Conservation (phyloP, 2,329 filamentous ascomycete genomes). For the Calonectria pseudoturangicola region DNA sequence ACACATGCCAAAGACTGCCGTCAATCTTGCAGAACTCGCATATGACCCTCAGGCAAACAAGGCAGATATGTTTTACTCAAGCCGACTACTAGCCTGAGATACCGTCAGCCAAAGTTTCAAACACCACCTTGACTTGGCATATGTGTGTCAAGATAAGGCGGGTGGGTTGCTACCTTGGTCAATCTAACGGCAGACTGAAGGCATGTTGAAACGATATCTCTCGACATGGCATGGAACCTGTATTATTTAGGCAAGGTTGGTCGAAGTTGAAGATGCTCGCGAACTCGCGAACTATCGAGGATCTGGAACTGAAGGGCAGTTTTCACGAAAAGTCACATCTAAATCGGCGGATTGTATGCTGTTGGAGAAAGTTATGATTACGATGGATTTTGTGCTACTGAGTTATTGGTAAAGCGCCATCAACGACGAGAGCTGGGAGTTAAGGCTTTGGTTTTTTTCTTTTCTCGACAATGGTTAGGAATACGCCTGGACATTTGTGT, state of each 20-base stretch:
- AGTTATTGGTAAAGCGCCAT: background rate
- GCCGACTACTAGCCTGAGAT: background rate
- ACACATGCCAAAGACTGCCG: conserved; percentile 20
- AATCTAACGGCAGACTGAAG: background rate
- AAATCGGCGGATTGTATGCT: background rate
- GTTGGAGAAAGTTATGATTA: background rate
- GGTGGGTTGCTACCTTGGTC: background rate
- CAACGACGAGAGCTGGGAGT: conserved; percentile 4
- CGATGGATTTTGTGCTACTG: conserved; percentile 10
- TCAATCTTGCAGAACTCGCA: conserved; percentile 1
- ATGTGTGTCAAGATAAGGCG: background rate
- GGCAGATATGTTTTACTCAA: background rate
- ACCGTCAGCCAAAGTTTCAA: background rate
- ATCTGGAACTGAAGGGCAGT: background rate
- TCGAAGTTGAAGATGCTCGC: background rate
- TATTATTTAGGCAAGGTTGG: background rate
- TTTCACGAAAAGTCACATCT: background rate
- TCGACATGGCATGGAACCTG: background rate
- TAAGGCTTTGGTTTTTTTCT: background rate
- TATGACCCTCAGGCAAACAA: background rate
- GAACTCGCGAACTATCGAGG: background rate
- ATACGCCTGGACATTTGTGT: background rate
- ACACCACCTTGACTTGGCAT: background rate
- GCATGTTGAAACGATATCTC: background rate
- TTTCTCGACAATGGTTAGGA: background rate